These are phyloP conservation scores for Phytopythium sindhum DNA, from an alignment of 352 stramenopile species.

Conservation along the genomic window DNA sequence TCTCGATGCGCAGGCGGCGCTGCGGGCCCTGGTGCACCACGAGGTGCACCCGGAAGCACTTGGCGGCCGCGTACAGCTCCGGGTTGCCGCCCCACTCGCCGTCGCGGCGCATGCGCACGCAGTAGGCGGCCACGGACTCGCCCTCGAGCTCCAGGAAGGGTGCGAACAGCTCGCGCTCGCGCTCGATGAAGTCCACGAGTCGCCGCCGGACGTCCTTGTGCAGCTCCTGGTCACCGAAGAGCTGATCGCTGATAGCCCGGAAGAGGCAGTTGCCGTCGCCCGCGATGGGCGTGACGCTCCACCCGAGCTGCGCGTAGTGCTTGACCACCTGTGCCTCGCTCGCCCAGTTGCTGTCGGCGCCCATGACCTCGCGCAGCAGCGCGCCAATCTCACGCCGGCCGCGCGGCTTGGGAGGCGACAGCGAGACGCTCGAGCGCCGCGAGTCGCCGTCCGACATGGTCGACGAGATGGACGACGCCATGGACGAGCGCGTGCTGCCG, in stretches of 20 bases:
- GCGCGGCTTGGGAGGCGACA: conserved; percentile 9
- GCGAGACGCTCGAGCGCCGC: conserved; percentile 10
- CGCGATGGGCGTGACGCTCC: conserved; percentile 22
- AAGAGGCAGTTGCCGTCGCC: conserved; percentile 59
- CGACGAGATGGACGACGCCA: conserved; percentile 19
- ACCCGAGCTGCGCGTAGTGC: conserved; percentile 34
- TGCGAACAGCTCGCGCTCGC: conserved; percentile 31
- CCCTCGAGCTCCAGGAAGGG: conserved; percentile 34
- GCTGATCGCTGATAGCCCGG: conserved; percentile 52
- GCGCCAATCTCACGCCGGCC: conserved; percentile 12
- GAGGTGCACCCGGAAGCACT: conserved; percentile 56
- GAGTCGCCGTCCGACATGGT: conserved; percentile 6
- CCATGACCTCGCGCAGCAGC: conserved; percentile 16
- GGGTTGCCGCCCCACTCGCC: conserved; percentile 60
- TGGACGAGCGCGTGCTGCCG: conserved; percentile 21
- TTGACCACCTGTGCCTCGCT: conserved; percentile 34
- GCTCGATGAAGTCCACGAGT: conserved; percentile 42
- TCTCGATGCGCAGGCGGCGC: conserved; percentile 40
- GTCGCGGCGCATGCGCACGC: conserved; percentile 38
- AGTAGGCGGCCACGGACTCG: conserved; percentile 35
- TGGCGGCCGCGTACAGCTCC: conserved; percentile 55
- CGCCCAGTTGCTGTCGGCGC: conserved; percentile 28
- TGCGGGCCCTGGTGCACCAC: conserved; percentile 52
- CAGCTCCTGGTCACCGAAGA: conserved; percentile 43
- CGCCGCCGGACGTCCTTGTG: conserved; percentile 37